phyloP scores from a whole-genome alignment of 441 rosid species.

The Pelargonium australe region DNA sequence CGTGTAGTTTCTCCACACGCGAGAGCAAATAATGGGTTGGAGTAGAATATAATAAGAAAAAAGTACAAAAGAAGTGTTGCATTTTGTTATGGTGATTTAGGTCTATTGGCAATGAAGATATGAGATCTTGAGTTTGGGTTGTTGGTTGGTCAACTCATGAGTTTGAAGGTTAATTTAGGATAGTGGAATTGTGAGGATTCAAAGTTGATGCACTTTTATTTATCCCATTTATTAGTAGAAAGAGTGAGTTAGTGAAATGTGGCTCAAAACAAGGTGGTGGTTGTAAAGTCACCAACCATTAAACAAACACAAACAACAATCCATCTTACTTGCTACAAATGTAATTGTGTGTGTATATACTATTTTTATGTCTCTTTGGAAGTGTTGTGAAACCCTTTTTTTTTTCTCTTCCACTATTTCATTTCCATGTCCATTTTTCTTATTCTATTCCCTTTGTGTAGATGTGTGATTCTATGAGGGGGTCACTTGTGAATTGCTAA shows the following conservation, averaged over 20 bases:
- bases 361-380: not conserved
- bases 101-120: constrained; percentile 6
- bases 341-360: not conserved
- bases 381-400: not conserved
- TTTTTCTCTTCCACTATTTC: not conserved
- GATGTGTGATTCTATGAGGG: no score
- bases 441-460: no score
- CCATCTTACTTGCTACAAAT: not conserved
- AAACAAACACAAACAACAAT: constrained; percentile 1
- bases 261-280: constrained; percentile 23
- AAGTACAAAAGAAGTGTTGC: constrained; percentile 3
- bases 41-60: not conserved
- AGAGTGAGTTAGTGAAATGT: constrained; percentile 3
- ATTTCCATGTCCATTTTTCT: no score
- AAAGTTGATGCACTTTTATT: constrained; percentile 14
- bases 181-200: constrained; percentile 20
- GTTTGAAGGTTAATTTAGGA: constrained; percentile 20
- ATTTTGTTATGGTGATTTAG: not conserved
- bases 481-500: no score
- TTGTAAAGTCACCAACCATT: constrained; percentile 28
- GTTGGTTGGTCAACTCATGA: constrained; percentile 23
- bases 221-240: constrained; percentile 4
- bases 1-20: no score
- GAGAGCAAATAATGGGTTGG: constrained; percentile 5
- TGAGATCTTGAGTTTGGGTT: constrained; percentile 13